These are phyloP conservation scores for Trichoderma asperellum DNA, from an alignment of 2,329 filamentous ascomycete species.

Conservation along the genomic window DNA sequence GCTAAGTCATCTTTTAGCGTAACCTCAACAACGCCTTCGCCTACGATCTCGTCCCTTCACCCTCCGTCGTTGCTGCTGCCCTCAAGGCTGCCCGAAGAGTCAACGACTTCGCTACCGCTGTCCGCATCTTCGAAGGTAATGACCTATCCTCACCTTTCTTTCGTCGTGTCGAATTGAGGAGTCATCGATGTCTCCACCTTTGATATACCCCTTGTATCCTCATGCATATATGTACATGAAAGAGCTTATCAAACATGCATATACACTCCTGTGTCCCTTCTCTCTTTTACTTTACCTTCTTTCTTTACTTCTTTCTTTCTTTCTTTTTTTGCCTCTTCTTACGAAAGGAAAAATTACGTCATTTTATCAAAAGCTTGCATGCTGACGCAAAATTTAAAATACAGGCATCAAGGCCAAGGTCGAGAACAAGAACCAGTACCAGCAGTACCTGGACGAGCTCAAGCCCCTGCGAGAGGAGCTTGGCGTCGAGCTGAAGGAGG, in stretches of 20 bases:
- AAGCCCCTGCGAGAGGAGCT: conserved; percentile 92
- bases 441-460: conserved; percentile 93
- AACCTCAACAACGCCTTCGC: conserved; percentile 99
- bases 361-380: neutral
- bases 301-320: neutral
- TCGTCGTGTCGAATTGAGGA: conserved; percentile 14
- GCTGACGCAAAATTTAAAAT: conserved; percentile 17
- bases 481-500: conserved; percentile 87
- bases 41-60: conserved; percentile 97
- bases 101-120: conserved; percentile 97
- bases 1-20: conserved; percentile 55
- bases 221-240: neutral
- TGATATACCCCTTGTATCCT: neutral
- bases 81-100: conserved; percentile 93
- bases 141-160: conserved; percentile 35
- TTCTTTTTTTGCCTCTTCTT: neutral
- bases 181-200: neutral
- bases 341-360: neutral
- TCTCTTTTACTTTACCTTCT: neutral
- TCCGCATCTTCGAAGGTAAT: conserved; percentile 96
- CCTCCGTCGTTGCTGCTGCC: conserved; percentile 86
- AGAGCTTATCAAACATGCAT: neutral
- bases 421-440: conserved; percentile 96
- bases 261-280: neutral
- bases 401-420: conserved; percentile 98